phyloP scores from a whole-genome alignment of 2,329 filamentous ascomycete species.

The Scedosporium aurantiacum region DNA sequence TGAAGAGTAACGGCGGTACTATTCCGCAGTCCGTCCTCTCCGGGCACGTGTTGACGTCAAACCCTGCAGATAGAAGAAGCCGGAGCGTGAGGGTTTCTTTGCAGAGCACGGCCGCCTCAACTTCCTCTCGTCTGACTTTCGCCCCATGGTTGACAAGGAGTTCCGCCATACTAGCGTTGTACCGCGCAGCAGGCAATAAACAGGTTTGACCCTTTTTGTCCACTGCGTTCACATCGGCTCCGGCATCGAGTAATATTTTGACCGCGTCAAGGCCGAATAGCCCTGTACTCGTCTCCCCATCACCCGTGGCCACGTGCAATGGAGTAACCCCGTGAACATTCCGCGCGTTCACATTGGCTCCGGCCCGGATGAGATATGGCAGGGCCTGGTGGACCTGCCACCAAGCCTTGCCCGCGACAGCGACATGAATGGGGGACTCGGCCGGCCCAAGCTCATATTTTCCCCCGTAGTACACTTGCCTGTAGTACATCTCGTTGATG shows the following conservation, averaged over 20 bases:
- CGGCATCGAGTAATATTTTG: conserved; percentile 4
- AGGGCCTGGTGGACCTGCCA: conserved; percentile 11
- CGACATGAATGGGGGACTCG: background rate
- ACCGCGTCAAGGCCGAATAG: conserved; percentile 11
- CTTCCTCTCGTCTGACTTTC: conserved; percentile 4
- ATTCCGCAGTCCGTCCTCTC: conserved; percentile 5
- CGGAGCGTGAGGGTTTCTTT: conserved; percentile 2
- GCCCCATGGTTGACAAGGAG: conserved; percentile 8
- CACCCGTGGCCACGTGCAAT: conserved; percentile 8
- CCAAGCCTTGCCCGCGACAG: conserved; percentile 7
- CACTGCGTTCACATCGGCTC: conserved; percentile 8
- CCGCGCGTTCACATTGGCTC: conserved; percentile 5
- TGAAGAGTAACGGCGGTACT: background rate
- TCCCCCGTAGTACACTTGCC: background rate
- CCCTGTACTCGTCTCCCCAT: background rate
- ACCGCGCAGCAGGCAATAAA: conserved; percentile 3
- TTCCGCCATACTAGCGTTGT: conserved; percentile 5
- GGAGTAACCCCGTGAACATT: conserved; percentile 7
- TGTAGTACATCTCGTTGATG: conserved; percentile 15
- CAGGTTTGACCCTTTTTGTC: conserved; percentile 8
- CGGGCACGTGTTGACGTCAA: conserved; percentile 9
- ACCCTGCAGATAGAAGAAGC: conserved; percentile 9
- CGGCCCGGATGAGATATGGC: conserved; percentile 6
- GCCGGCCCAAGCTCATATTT: background rate
- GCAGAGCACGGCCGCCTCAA: conserved; percentile 12